A percentile compares a stretch with the other conserved stretches of the same genome.
Conservation (phyloP, 2,329 filamentous ascomycete genomes). For the Ascochyta viciae-villosae region DNA sequence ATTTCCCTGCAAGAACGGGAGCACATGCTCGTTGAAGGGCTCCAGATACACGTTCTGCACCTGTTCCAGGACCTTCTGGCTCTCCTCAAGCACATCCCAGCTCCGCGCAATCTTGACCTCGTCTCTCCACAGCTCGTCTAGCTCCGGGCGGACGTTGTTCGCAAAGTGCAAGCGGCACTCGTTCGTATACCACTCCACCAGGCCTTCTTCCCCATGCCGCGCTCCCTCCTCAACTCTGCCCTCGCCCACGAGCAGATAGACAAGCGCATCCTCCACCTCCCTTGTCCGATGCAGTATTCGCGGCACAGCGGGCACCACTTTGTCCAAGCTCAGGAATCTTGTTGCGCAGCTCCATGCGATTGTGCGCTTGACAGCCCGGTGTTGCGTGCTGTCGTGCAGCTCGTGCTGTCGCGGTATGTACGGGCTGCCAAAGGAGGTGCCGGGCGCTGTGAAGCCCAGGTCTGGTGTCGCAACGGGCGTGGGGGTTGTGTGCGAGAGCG, state of each 20-base stretch:
- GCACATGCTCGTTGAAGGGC: constrained; percentile 44
- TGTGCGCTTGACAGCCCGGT: constrained; percentile 45
- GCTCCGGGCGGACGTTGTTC: constrained; percentile 33
- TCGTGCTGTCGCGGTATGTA: constrained; percentile 32
- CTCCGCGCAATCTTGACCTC: constrained; percentile 36
- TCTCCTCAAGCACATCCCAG: constrained; percentile 45
- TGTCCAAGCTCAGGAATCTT: constrained; percentile 49
- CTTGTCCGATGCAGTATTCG: constrained; percentile 25
- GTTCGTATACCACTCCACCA: constrained; percentile 55
- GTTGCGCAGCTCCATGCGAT: constrained; percentile 58
- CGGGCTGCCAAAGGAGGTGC: constrained; percentile 50
- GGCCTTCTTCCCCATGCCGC: constrained; percentile 32
- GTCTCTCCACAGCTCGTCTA: constrained; percentile 41
- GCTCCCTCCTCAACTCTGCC: constrained; percentile 36
- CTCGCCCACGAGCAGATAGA: constrained; percentile 45
- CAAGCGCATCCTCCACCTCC: constrained; percentile 48
- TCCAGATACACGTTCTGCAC: constrained; percentile 49
- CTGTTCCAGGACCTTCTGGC: constrained; percentile 44
- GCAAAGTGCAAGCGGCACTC: constrained; percentile 54
- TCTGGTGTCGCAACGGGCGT: constrained; percentile 55
- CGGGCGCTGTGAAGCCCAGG: constrained; percentile 50
- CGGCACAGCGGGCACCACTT: constrained; percentile 30
- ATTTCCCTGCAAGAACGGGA: constrained; percentile 39
- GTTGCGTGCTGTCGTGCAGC: constrained; percentile 47
- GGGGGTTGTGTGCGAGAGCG: constrained; percentile 51